Evolutionary conservation across 768 basidiomycete genomes (phyloP).

Genomic region (Scleroderma citrinum): DNA sequence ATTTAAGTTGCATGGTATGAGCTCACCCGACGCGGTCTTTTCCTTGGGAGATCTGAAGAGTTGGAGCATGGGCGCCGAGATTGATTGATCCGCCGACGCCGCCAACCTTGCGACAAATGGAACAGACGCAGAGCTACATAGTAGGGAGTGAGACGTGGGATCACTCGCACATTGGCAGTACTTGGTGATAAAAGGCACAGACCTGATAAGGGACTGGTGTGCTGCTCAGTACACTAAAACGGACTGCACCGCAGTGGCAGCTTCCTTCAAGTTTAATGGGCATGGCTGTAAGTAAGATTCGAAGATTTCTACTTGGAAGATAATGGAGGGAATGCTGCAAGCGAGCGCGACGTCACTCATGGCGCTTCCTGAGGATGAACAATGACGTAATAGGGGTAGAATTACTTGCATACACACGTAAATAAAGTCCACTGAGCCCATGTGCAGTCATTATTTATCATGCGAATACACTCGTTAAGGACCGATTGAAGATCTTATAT

Average conservation of each 20-base stretch:
- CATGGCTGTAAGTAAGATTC: constrained; percentile 30
- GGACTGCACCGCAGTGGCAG: constrained; percentile 32
- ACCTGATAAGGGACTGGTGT: constrained; percentile 64
- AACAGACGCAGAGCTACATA: constrained; percentile 53
- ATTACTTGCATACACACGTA: no score
- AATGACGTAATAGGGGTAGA: no score
- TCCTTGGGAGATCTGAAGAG: constrained; percentile 46
- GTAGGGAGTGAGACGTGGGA: background rate
- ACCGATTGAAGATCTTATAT: no score
- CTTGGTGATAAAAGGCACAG: background rate
- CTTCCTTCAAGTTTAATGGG: constrained; percentile 44
- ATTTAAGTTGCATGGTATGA: no score
- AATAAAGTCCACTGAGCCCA: no score
- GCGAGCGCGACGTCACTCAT: no score
- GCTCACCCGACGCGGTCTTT: constrained; percentile 48
- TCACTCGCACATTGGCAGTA: background rate
- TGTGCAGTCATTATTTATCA: no score
- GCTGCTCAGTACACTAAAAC: constrained; percentile 36
- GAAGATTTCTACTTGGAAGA: no score
- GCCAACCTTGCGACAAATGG: constrained; percentile 67
- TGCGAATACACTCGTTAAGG: no score
- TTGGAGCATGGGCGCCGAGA: constrained; percentile 49
- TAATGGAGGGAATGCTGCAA: no score
- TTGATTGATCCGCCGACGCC: constrained; percentile 62
- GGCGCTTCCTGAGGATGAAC: no score